Evolutionary conservation across 768 basidiomycete species (phyloP).

Genomic region (Inosperma sp.): DNA sequence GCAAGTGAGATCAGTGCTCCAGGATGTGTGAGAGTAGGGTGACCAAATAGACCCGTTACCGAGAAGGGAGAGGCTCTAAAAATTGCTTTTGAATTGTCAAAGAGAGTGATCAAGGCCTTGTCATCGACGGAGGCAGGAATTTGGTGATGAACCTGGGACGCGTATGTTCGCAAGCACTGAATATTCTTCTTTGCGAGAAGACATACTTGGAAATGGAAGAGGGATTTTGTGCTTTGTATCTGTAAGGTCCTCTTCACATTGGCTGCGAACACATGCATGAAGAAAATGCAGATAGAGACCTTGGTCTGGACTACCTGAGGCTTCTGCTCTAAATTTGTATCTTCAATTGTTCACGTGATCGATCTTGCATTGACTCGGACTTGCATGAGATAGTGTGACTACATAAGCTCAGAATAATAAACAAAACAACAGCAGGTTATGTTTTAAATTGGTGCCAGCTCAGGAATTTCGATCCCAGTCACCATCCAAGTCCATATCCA

Average conservation of each 20-base stretch:
- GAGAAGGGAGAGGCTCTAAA: conserved; percentile 40
- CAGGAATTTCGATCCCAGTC: not conserved
- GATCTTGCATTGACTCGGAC: no score
- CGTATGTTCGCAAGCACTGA: conserved; percentile 27
- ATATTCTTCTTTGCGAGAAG: no score
- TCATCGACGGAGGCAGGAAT: conserved; percentile 65
- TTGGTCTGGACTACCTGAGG: no score
- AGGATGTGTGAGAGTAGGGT: conserved; percentile 67
- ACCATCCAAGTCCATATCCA: conserved; percentile 7
- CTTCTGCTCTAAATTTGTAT: no score
- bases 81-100: conserved; percentile 55
- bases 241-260: conserved; percentile 40
- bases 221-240: conserved; percentile 29
- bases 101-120: conserved; percentile 58
- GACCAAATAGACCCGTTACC: conserved; percentile 80
- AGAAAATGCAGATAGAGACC: not conserved
- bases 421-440: no score
- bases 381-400: no score
- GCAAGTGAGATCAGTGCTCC: conserved; percentile 66
- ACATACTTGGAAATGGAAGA: conserved; percentile 40
- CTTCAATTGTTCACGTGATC: no score
- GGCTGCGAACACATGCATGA: conserved; percentile 39
- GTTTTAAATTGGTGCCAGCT: no score
- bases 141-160: conserved; percentile 40
- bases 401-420: no score